Base-by-base conservation (phyloP, 345 rosid species). In the Arabidopsis arenosa region DNA sequence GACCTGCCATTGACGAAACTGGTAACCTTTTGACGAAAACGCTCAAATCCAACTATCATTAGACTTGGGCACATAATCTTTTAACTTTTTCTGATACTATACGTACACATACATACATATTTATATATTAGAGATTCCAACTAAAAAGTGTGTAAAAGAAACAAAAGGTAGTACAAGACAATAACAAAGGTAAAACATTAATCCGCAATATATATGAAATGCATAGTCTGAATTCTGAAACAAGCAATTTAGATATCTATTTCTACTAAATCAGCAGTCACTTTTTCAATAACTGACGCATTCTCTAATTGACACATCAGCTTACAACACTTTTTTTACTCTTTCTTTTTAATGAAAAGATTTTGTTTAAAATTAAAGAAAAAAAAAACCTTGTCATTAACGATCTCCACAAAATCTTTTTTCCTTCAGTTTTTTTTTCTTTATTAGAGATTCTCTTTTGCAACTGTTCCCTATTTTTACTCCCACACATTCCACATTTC, bases 1-100 rank as follows among this genome's bases (percentile, higher is more conserved):
- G 28, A 65, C 64, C 49, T 64, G 77, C 57, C 65, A 64, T 65
- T 65, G 78, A 74, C 65, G 26, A 74, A 65, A 21, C 15, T 7
- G 15, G 47, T 0, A 28, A 12, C 53, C 3, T 66, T 28, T 49
- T 75, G 73, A 67, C 73, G 39, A 48, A 28, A 66, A 17, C 17
- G 68, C 26, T 58, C 45, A 30, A 74, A 48, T 67, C 51, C 48
- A 73, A 33, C 10, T 37, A 32, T 48, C 15, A 37, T 37, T 18
- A 60, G 15, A 60, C 45, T 39, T 59, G 45, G 1, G 21, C 11
- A 56, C 21, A 14, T 14, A 30, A 56, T 56, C 60, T 14, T 21
- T 7, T 14, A 57, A 57, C 41, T 4, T 57, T 2, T n/a, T 9
- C 18, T 26, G 10, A 41, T 7, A 10, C 17, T 36, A 15, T 5